phyloP scores from a whole-genome alignment of 148 eudicot species.

The Persicaria maculosa region DNA sequence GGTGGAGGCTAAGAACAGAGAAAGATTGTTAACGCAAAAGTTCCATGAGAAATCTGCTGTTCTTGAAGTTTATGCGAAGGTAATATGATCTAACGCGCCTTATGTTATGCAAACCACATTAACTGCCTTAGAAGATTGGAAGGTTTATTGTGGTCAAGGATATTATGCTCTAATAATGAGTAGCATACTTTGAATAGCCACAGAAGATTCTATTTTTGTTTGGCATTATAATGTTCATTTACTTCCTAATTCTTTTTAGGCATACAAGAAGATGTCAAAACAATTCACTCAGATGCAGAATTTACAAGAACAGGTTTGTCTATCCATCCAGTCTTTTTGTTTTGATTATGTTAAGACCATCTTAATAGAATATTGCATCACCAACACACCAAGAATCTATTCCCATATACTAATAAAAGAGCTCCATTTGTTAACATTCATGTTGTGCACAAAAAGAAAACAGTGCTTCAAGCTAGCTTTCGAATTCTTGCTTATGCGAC shows the following conservation, averaged over 20 bases:
- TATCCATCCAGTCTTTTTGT: not conserved
- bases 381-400: not conserved
- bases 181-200: not conserved
- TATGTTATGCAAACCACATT: not conserved
- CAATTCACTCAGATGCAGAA: conserved; percentile 60
- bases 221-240: not conserved
- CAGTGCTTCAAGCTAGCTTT: not conserved
- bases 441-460: not conserved
- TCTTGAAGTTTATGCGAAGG: conserved; percentile 81
- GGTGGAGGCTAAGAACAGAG: conserved; percentile 67
- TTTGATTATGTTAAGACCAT: not conserved
- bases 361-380: not conserved
- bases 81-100: conserved; percentile 18
- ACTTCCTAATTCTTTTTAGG: conserved; percentile 36
- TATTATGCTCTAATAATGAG: not conserved
- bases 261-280: conserved; percentile 71
- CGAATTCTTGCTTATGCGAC: not conserved
- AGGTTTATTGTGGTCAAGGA: not conserved
- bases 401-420: not conserved
- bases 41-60: conserved; percentile 61
- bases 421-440: not conserved
- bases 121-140: not conserved
- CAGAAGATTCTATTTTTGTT: not conserved
- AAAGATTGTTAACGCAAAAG: conserved; percentile 54
- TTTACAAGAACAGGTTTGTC: conserved; percentile 76